phyloP scores from a whole-genome alignment of 345 rosid genomes.

The Excoecaria agallocha region DNA sequence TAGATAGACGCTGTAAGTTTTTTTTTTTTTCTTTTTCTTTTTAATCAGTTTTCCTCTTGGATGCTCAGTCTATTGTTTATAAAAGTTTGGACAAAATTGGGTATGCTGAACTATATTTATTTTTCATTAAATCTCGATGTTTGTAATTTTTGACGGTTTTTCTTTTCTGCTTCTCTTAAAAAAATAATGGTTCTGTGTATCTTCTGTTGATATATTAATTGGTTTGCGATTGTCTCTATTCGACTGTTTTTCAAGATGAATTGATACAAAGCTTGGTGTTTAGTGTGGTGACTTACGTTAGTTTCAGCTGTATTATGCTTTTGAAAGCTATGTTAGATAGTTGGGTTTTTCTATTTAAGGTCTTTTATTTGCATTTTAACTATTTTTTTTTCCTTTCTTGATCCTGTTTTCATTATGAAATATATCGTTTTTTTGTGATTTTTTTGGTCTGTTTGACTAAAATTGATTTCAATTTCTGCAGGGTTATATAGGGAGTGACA shows the following conservation, averaged over 20 bases:
- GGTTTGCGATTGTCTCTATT: no score
- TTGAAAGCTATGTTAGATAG: constrained; percentile 11
- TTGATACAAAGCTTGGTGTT: not conserved
- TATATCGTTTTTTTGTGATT: not conserved
- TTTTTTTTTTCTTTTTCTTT: not conserved
- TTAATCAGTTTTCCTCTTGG: not conserved
- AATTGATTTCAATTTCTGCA: not conserved
- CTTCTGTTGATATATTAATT: not conserved
- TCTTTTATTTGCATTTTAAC: no score
- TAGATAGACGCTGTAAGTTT: constrained; percentile 10
- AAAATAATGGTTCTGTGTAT: not conserved
- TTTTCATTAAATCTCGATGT: not conserved
- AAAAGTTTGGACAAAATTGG: not conserved
- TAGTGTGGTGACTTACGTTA: not conserved
- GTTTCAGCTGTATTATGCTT: not conserved
- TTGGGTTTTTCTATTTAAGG: no score
- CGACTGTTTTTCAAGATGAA: not conserved
- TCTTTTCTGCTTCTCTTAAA: not conserved
- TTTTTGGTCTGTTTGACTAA: not conserved
- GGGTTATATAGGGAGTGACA: constrained; percentile 13
- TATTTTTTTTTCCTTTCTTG: no score
- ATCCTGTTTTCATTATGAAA: no score
- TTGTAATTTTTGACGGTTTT: not conserved
- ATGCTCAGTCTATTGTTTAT: not conserved
- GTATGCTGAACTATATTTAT: not conserved